Conservation (phyloP, 2,329 filamentous ascomycete genomes). For the Aureobasidium sp. region DNA sequence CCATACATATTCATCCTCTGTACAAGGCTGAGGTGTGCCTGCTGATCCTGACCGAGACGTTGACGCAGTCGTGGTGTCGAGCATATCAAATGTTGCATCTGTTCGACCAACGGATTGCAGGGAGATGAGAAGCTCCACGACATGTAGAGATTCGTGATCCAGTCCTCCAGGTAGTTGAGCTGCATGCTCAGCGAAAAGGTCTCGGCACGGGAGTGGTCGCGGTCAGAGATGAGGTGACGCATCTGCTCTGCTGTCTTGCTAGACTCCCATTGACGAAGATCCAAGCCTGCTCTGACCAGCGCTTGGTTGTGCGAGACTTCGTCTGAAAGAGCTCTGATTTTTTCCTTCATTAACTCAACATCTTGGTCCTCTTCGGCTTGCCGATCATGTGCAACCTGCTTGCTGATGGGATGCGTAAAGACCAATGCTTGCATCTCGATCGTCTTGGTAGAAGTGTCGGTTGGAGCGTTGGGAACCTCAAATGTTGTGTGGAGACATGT, state of each 20-base stretch:
- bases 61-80: neutral
- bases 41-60: neutral
- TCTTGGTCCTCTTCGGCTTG: neutral
- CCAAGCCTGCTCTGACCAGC: neutral
- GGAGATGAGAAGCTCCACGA: neutral
- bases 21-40: neutral
- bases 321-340: neutral
- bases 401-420: constrained; percentile 19
- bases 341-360: neutral
- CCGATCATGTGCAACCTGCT: neutral
- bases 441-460: neutral
- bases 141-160: neutral
- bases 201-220: constrained; percentile 11
- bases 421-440: constrained; percentile 23
- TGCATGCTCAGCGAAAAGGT: constrained; percentile 6
- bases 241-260: neutral
- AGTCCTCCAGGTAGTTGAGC: constrained; percentile 14
- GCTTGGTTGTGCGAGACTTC: neutral
- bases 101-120: neutral
- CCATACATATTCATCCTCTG: neutral
- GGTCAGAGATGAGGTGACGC: constrained; percentile 13
- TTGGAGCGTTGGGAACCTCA: constrained; percentile 14
- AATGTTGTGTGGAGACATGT: constrained; percentile 21
- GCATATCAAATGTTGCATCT: neutral
- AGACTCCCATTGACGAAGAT: neutral